Base-by-base conservation (phyloP, 2,329 filamentous ascomycete species). In the Metarhizium album region DNA sequence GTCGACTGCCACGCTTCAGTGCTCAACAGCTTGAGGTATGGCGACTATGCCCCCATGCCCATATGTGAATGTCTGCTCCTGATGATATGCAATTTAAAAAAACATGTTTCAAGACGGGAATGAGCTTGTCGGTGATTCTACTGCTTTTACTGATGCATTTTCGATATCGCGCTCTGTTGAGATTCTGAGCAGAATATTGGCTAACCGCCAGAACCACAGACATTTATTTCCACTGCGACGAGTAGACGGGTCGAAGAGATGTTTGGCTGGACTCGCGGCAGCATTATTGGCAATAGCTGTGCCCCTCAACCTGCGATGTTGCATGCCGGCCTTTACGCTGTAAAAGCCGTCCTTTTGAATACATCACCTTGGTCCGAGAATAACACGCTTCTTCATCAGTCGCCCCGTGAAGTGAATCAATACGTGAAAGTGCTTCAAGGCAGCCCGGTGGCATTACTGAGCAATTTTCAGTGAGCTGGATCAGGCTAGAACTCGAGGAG, bases 61-160 rank as follows among this genome's bases (percentile, higher is more conserved):
- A n/a, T n/a, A n/a, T n/a, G n/a, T 22, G 3, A 29, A 24, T 45
- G 18, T 43, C 4, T 43, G 42, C 48, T 48, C 46, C 23, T 57
- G 55, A 60, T 57, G 54, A 58, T 31, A 48, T 49, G 37, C 38
- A 53, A 52, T 48, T n/a, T 31, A 47, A 48, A 27, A 50, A 58
- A 57, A 52, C 52, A 67, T 68, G 65, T 67, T 68, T 67, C 64
- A 67, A 67, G 66, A 68, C 65, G 64, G 62, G 63, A 64, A 64
- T 69, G 63, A 65, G 59, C 47, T 57, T 51, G 52, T 59, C 59
- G 45, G 57, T 68, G 66, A 67, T 64, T 65, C 60, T 57, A 62
- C 52, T 45, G 40, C 48, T 46, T 46, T 22, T 29, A 14, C 46
- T 48, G 50, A 51, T 45, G 40, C 40, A 18, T 18, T 38, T 2